Conservation (phyloP, 2,329 filamentous ascomycete genomes). For the Monilinia fructicola region DNA sequence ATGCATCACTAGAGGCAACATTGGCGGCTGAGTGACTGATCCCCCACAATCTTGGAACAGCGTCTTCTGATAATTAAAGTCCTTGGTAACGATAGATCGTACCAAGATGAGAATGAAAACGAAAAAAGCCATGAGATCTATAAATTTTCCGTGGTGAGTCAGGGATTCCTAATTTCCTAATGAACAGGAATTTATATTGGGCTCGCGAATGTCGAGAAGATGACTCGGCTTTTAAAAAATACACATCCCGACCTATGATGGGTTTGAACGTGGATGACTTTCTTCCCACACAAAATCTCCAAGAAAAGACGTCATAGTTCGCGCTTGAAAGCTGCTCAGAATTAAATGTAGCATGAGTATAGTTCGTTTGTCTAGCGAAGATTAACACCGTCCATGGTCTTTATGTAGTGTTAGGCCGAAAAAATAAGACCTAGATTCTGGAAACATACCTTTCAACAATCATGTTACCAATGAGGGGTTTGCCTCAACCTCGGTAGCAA, state of each 20-base stretch:
- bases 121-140: constrained; percentile 14
- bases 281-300: neutral
- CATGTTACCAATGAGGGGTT: neutral
- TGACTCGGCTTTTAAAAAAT: neutral
- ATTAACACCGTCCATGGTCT: neutral
- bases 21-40: neutral
- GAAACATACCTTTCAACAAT: constrained; percentile 10
- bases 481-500: neutral
- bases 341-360: neutral
- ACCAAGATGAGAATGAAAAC: constrained; percentile 8
- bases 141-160: constrained; percentile 4
- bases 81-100: neutral
- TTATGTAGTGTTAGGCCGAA: neutral
- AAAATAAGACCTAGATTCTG: neutral
- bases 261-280: neutral
- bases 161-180: neutral
- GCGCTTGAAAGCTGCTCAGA: neutral
- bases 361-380: neutral
- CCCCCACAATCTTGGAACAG: neutral
- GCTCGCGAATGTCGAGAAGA: neutral
- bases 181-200: neutral
- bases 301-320: neutral
- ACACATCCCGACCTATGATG: neutral
- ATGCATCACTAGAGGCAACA: neutral
- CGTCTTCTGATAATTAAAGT: constrained; percentile 8